Evolutionary conservation across 345 rosid genomes (phyloP).

Genomic region (Eutrema yunnanense): DNA sequence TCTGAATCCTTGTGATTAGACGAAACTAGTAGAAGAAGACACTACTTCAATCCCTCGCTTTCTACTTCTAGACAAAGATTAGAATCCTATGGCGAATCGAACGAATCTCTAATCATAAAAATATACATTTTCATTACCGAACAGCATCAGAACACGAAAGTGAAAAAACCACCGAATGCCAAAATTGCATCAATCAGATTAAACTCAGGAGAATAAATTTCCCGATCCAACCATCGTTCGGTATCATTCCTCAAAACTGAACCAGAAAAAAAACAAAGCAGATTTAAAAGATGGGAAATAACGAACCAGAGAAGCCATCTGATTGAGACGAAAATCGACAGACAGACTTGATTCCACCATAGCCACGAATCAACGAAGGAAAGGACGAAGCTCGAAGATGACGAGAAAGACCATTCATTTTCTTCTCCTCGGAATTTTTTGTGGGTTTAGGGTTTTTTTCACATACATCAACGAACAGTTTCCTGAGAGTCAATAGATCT

Average conservation of each 20-base stretch:
- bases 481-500: not conserved
- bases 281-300: not conserved
- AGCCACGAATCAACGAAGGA: constrained; percentile 24
- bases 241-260: not conserved
- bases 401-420: constrained; percentile 32
- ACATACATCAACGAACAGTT: not conserved
- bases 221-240: not conserved
- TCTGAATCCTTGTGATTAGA: not conserved
- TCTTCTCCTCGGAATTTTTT: not conserved
- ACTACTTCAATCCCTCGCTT: not conserved
- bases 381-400: constrained; percentile 28
- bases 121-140: not conserved
- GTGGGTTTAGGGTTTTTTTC: constrained; percentile 25
- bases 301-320: constrained; percentile 31
- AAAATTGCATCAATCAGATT: not conserved
- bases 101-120: not conserved
- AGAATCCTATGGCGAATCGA: not conserved
- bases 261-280: not conserved
- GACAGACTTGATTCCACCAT: constrained; percentile 20
- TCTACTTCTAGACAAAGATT: not conserved
- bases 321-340: constrained; percentile 17
- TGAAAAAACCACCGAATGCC: not conserved
- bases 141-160: not conserved
- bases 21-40: not conserved
- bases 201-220: not conserved